These are phyloP conservation scores for Pleomassaria siparia DNA, from an alignment of 2,329 filamentous ascomycete species.

Conservation along the genomic window DNA sequence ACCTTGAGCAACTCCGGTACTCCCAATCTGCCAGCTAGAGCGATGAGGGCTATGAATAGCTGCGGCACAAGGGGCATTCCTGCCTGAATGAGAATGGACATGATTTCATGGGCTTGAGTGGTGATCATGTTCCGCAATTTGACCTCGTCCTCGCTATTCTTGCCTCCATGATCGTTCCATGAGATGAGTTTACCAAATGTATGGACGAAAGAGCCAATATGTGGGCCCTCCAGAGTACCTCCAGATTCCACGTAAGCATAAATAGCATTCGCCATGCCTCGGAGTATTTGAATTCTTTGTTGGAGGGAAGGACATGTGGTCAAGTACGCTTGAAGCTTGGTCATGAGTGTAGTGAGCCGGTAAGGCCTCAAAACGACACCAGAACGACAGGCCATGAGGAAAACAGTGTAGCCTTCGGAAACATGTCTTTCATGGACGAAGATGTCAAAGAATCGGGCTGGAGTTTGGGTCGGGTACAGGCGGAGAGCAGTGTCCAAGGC, in stretches of 20 bases:
- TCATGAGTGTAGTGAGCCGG: conserved; percentile 37
- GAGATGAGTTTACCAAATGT: conserved; percentile 34
- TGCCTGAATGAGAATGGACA: conserved; percentile 29
- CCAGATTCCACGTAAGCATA: conserved; percentile 47
- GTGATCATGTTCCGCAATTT: conserved; percentile 26
- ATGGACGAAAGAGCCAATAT: conserved; percentile 43
- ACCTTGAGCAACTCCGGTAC: conserved; percentile 26
- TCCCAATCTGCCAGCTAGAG: conserved; percentile 29
- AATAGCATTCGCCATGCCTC: conserved; percentile 45
- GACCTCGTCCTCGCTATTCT: conserved; percentile 20
- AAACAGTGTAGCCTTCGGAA: conserved; percentile 50
- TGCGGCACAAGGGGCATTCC: conserved; percentile 24
- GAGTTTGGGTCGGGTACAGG: conserved; percentile 47
- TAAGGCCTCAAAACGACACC: conserved; percentile 39
- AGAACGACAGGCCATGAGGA: conserved; percentile 51
- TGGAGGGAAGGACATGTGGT: conserved; percentile 14
- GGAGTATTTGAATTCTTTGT: conserved; percentile 29
- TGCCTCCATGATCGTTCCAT: conserved; percentile 14
- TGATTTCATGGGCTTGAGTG: conserved; percentile 23
- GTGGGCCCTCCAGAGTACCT: conserved; percentile 36
- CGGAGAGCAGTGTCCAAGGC: conserved; percentile 52
- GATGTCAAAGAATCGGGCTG: conserved; percentile 47
- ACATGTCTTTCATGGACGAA: conserved; percentile 51
- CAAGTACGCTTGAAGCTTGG: conserved; percentile 31
- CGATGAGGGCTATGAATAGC: conserved; percentile 31